A percentile compares a stretch with the other conserved stretches of the same genome.
Conservation (phyloP, 225 moss, liverwort and hornwort species). For the Polytrichum commune region DNA sequence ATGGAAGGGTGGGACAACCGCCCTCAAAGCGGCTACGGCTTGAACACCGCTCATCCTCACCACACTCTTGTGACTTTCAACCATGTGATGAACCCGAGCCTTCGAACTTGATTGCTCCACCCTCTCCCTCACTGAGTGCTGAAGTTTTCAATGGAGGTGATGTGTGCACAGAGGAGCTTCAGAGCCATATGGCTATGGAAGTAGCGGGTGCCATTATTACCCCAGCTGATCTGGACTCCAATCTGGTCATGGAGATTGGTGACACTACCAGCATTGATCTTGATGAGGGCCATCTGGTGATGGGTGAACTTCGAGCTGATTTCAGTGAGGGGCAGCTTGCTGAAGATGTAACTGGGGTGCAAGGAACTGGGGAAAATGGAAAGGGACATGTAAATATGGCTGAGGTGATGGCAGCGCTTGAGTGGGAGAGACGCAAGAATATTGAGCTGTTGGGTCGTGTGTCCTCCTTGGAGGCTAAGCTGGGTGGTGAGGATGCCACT, state of each 20-base stretch:
- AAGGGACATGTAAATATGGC: conserved; percentile 35
- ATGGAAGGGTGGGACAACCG: not conserved
- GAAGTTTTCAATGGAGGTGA: conserved; percentile 11
- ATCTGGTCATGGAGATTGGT: conserved; percentile 5
- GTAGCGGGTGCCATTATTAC: not conserved
- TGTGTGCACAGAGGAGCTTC: conserved; percentile 2
- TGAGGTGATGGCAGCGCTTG: conserved; percentile 77
- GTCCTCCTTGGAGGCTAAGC: conserved; percentile 67
- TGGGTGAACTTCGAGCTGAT: conserved; percentile 41
- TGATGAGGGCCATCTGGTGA: conserved; percentile 44
- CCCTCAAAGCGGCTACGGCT: not conserved
- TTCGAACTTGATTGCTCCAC: not conserved
- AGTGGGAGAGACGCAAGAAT: conserved; percentile 75
- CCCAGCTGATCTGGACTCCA: conserved; percentile 2
- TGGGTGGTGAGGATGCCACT: conserved; percentile 46
- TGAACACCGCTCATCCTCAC: not conserved
- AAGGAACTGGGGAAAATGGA: conserved; percentile 30
- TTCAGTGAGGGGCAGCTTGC: conserved; percentile 40
- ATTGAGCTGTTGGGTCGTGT: conserved; percentile 67
- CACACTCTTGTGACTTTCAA: conserved; percentile 9
- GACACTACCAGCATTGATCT: conserved; percentile 13
- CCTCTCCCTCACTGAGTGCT: conserved; percentile 3
- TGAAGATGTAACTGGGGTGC: conserved; percentile 32
- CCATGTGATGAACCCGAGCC: conserved; percentile 5
- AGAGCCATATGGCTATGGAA: conserved; percentile 7